Base-by-base conservation (phyloP, 2,329 filamentous ascomycete genomes). In the Claviceps humidiphila region DNA sequence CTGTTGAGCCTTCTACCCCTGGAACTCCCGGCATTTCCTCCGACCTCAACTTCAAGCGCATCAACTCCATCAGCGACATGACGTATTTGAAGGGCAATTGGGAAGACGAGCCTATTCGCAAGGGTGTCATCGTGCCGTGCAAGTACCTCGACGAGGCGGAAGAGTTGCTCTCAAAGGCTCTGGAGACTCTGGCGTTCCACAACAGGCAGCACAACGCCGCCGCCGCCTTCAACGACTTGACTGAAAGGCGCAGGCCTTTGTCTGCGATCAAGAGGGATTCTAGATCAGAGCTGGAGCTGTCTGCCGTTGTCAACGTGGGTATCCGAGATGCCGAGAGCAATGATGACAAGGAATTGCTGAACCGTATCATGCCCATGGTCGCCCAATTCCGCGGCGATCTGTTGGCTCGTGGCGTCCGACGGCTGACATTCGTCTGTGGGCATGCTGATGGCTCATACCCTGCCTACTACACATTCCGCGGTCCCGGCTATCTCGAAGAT, bases 401-500 rank as follows among this genome's bases (percentile, higher is more conserved):
- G 24, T 72, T 90, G 26, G 74, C 83, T 51, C 88, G 86, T 60
- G 82, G 84, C 49, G 84, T 98, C 48, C 89, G 93, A 58, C 87
- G 93, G 59, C 73, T 98, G 53, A 96, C 90, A 49, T 96, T 98
- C 74, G 93, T 97, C 68, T 96, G 90, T 65, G 93, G 93, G 52
- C 89, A 88, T 74, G 89, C 84, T 65, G 89, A 98, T 64, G 93
- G 90, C 52, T 89, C 88, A 14, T 95, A 97, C 68, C 93, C 91
- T 22, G 89, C 88, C 47, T 97, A 98, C 79, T 97, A 87, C 77
- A 98, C 93, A 44, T 98, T 97, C 88, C 86, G 93, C 66, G 91
- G 91, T 5, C 91, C 93, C 30, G 72, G 75, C 50, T 98, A 95
- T 69, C 77, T 81, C 50, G 93, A 98, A 70, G 93, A 98, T 63